phyloP scores from a whole-genome alignment of 495 filamentous ascomycete species.

The Opeltia flavorubescens region DNA sequence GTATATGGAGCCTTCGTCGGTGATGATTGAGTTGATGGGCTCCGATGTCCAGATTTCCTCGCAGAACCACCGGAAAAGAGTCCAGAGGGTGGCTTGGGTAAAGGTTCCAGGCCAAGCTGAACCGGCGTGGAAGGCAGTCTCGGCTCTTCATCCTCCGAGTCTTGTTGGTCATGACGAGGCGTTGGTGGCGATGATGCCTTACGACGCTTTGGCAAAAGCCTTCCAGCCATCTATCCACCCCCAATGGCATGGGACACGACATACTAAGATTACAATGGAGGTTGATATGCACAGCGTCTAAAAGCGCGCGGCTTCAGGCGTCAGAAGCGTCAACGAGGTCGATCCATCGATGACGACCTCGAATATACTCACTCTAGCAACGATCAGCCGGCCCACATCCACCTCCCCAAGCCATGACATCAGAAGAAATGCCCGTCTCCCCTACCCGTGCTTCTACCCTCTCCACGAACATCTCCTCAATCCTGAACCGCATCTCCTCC shows the following conservation, averaged over 20 bases:
- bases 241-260: too few relatives aligned
- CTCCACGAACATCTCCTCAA: constrained; percentile 5
- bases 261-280: too few relatives aligned
- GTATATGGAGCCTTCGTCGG: too few relatives aligned
- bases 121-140: not conserved
- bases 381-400: not conserved
- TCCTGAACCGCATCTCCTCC: constrained; percentile 8
- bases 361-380: not conserved
- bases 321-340: too few relatives aligned
- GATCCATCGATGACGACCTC: not conserved
- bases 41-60: too few relatives aligned
- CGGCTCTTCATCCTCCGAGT: not conserved
- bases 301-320: too few relatives aligned
- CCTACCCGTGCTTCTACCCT: constrained; percentile 9
- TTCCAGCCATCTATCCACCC: too few relatives aligned
- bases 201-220: not conserved
- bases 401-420: not conserved
- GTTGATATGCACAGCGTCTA: too few relatives aligned
- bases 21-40: too few relatives aligned
- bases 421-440: constrained; percentile 7
- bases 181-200: not conserved
- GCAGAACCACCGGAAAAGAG: too few relatives aligned
- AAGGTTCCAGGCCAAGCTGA: not conserved
- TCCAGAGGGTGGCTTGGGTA: not conserved
- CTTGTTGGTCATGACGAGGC: not conserved